A percentile compares a stretch with the other conserved stretches of the same genome.
Conservation (phyloP, 495 filamentous ascomycete species). For the Aspergillus kassunensis region DNA sequence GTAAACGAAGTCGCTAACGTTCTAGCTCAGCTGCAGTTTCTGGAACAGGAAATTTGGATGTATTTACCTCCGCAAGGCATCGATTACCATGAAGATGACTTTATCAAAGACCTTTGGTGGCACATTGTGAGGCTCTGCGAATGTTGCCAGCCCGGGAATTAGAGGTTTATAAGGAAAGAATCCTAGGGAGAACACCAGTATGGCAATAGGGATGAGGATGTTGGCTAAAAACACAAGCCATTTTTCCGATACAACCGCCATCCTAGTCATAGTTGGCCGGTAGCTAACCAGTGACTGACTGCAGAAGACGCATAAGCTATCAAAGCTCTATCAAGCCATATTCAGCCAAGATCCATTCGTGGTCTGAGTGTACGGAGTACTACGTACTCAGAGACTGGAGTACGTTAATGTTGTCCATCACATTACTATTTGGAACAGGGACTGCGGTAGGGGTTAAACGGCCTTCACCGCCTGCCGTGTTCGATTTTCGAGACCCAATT, state of each 20-base stretch:
- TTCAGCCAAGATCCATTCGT: not conserved
- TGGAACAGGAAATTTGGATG: not conserved
- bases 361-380: not conserved
- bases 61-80: constrained; percentile 81
- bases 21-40: constrained; percentile 12
- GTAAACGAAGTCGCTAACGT: constrained; percentile 87
- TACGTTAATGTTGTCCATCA: too few species aligned
- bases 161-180: constrained; percentile 99
- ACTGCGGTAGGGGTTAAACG: too few species aligned
- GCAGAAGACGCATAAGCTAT: not conserved
- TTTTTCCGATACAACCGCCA: constrained; percentile 17
- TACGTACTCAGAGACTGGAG: too few species aligned
- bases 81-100: constrained; percentile 95
- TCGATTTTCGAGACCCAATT: not conserved
- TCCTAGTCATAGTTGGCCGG: constrained; percentile 9
- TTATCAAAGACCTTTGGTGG: constrained; percentile 72
- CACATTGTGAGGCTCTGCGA: constrained; percentile 42
- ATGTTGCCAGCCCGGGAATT: constrained; percentile 73
- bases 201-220: constrained; percentile 68
- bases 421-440: too few species aligned
- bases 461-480: constrained; percentile 10
- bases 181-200: constrained; percentile 80
- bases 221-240: constrained; percentile 54
- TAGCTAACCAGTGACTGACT: not conserved
- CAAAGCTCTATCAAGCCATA: not conserved